These are phyloP conservation scores for Neurospora tetrasperma DNA, from an alignment of 495 filamentous ascomycete species.

Conservation along the genomic window DNA sequence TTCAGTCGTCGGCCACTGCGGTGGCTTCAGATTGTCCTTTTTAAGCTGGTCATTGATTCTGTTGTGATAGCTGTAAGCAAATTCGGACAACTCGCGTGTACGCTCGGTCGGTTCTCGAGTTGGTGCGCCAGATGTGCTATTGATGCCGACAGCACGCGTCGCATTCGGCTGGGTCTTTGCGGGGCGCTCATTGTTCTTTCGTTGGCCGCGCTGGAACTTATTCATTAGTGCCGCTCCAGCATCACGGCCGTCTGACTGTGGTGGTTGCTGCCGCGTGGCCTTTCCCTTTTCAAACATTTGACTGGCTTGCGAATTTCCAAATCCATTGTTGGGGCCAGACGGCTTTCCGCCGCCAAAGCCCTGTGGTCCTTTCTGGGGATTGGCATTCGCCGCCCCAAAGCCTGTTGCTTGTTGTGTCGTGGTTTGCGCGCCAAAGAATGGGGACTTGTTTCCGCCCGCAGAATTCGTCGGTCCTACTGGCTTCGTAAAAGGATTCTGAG, in stretches of 20 bases:
- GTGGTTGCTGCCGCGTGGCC: neutral
- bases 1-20: constrained; percentile 30
- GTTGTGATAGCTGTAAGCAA: constrained; percentile 28
- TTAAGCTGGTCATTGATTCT: constrained; percentile 31
- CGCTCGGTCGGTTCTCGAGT: constrained; percentile 13
- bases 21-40: constrained; percentile 34
- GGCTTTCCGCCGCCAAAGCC: constrained; percentile 3
- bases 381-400: neutral
- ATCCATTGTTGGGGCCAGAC: neutral
- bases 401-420: neutral
- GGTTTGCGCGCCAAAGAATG: constrained; percentile 5
- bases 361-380: neutral
- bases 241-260: neutral
- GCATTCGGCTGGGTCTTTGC: constrained; percentile 1
- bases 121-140: neutral
- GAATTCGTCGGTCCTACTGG: neutral
- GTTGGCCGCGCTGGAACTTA: constrained; percentile 7
- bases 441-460: neutral
- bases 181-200: constrained; percentile 6
- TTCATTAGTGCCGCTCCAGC: neutral
- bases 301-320: constrained; percentile 1
- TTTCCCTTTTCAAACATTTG: neutral
- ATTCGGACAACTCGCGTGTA: constrained; percentile 20
- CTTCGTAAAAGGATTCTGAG: constrained; percentile 3
- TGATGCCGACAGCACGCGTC: neutral